Percentiles rank a stretch among this genome's conserved stretches.
phyloP scores from a whole-genome alignment of 768 basidiomycete genomes.

The Kondoa malvinella region DNA sequence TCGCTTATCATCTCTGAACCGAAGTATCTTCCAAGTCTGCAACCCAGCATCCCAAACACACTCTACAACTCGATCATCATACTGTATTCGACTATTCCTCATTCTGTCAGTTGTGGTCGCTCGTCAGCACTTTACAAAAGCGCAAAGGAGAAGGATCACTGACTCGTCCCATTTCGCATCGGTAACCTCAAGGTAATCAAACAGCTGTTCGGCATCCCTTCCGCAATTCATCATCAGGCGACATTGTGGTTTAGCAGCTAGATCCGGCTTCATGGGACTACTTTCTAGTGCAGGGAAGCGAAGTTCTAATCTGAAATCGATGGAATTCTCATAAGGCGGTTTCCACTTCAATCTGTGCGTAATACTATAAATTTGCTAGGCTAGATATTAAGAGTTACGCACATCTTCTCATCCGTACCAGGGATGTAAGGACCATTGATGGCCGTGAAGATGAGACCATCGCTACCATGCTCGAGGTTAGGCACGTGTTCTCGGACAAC shows the following conservation, averaged over 20 bases:
- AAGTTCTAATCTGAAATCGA: slow-evolving; percentile 92
- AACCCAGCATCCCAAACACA: slow-evolving; percentile 68
- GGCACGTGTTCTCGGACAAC: slow-evolving; percentile 75
- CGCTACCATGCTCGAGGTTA: slow-evolving; percentile 70
- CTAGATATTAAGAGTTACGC: slow-evolving; percentile 29
- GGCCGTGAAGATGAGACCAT: slow-evolving; percentile 92
- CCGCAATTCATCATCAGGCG: slow-evolving; percentile 69
- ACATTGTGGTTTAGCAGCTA: slow-evolving; percentile 68
- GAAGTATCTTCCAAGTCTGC: slow-evolving; percentile 65
- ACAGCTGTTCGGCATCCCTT: slow-evolving; percentile 47
- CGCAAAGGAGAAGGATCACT: slow-evolving; percentile 30
- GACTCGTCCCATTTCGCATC: slow-evolving; percentile 90
- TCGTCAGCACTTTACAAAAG: too few relatives aligned
- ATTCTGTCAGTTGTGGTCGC: too few relatives aligned
- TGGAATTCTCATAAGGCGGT: slow-evolving; percentile 89
- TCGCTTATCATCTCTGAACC: slow-evolving; percentile 85
- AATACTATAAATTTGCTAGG: neutral
- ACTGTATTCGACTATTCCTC: slow-evolving; percentile 66
- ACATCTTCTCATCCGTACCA: slow-evolving; percentile 84
- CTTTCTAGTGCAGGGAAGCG: slow-evolving; percentile 58
- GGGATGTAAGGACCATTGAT: slow-evolving; percentile 60
- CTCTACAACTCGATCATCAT: slow-evolving; percentile 86
- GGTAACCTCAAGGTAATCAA: slow-evolving; percentile 65
- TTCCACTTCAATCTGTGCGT: slow-evolving; percentile 83
- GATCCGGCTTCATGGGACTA: slow-evolving; percentile 51